Evolutionary conservation across 495 filamentous ascomycete genomes (phyloP), one percentile per base, ranked within the genome.

Genomic region (Trichoderma parareesei): DNA sequence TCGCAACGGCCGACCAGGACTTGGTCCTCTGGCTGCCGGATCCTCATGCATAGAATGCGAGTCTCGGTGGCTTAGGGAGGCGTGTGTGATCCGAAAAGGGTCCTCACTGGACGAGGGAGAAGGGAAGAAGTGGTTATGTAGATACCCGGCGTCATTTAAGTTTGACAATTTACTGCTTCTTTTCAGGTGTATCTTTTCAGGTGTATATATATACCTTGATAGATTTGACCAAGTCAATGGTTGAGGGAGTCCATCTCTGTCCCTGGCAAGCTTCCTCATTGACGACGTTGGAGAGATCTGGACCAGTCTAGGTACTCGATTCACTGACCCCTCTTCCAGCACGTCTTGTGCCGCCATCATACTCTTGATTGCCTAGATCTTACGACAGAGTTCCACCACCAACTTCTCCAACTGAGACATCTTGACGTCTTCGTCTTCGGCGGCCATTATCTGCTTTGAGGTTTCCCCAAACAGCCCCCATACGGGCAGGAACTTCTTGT

Each of bases 21-120:
- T 79, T 93, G 64, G 77, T 94, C 59, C 91, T 98, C 66, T 98
- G 94, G 93, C 74, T 95, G 41, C 94, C 94, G 18, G 90, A 92
- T 77, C 78, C 81, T 64, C 82, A 90, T 72, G 74, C 69, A 9
- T 80, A 77, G 67, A 18, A 61, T 9, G 65, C 2, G 35, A 42
- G 60, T 41, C 11, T 18, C 63, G 40, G 37, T 42, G 63, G 38
- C 48, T 49, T 38, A 66, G 60, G 49, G 40, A 66, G 27, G 35
- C 33, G 53, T 14, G 55, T 53, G 57, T 16, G 33, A 27, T 27
- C 27, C 27, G 27, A 27, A 27, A 27, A 27, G 27, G 27, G 13
- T 33, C 8, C 13, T 38, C 4, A 5, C 20, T 60, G 55, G n/a
- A 33, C n/a, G 38, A 33, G 59, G 33, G 18, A 10, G 38, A 42